Base-by-base conservation (phyloP, 148 eudicot genomes). In the Camellia japonica region DNA sequence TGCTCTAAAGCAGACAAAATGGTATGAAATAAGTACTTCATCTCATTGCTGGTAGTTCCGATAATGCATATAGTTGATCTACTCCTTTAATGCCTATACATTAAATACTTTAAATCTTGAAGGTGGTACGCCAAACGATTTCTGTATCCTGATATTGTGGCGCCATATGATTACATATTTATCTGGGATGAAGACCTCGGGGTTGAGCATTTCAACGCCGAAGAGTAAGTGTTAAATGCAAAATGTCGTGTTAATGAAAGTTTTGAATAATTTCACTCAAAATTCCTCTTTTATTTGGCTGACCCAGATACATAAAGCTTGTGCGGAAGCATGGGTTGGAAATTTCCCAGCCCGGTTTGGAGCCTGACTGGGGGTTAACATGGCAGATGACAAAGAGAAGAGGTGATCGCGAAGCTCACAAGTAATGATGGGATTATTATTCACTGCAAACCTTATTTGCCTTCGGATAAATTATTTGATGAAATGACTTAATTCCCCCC, bases 111-210 rank as follows among this genome's bases (percentile, higher is more conserved):
- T 9, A 63, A 71, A 68, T 16, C 61, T 78, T 73, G 68, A 84
- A 97, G 99, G 99, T 97, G 99, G 99, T 97, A 85, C 69, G 99
- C 98, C 0, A 97, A 97, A 80, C 82, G 99, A 72, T 97, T 97
- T 78, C 87, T 97, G 70, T 97, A 94, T 85, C 99, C 99, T 0
- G 97, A 91, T 80, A 87, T 97, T 67, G 98, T 97, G 80, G 97
- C 98, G 6, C 76, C 93, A 56, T 97, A 97, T 74, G 99, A 97
- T 47, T 97, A 90, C 90, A 90, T 95, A 52, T 95, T 95, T 78
- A 89, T 95, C 65, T 95, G 99, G 99, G 99, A 95, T 74, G 99
- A 95, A 83, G 99, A 95, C 78, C 88, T 95, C 73, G 99, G 97
- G 67, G 89, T 93, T 13, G 90, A 95, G 74, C 77, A 94, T 87